Percentiles rank a stretch among this genome's conserved stretches.
These are phyloP conservation scores for Pseudoturritis turrita DNA, from an alignment of 345 rosid species.

Conservation along the genomic window DNA sequence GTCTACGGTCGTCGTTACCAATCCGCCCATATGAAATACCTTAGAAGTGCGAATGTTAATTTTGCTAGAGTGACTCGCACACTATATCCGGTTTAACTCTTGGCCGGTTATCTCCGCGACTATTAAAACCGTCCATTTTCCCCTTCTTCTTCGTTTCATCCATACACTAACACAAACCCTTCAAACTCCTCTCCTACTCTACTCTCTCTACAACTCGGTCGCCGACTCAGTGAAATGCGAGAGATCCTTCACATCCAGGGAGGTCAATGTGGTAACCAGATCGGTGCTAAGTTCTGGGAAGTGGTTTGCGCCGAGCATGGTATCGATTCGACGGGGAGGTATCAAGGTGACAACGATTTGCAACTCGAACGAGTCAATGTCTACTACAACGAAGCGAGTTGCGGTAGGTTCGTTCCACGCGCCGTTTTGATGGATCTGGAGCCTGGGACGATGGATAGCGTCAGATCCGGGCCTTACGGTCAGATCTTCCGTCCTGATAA, in stretches of 20 bases:
- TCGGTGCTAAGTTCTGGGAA: conserved; percentile 4
- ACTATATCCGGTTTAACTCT: too few species aligned
- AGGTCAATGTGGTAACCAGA: conserved; percentile 60
- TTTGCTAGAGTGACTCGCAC: too few species aligned
- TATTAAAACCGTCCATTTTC: background rate
- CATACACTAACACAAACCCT: background rate
- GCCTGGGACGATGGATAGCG: conserved; percentile 54
- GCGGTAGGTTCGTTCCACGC: conserved; percentile 52
- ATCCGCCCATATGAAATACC: too few species aligned
- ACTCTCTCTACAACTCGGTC: background rate
- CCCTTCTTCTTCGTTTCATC: background rate
- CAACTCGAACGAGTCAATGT: conserved; percentile 60
- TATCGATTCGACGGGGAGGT: conserved; percentile 51
- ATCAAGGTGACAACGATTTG: conserved; percentile 45
- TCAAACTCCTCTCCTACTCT: background rate
- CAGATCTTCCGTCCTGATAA: background rate
- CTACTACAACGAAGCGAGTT: conserved; percentile 59
- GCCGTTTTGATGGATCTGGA: conserved; percentile 62
- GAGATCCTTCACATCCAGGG: conserved; percentile 61
- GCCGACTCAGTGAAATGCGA: conserved; percentile 27
- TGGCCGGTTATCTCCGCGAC: background rate
- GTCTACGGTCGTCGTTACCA: too few species aligned
- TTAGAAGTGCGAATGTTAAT: too few species aligned
- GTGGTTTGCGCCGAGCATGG: conserved; percentile 42
- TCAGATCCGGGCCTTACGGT: background rate